Evolutionary conservation across 768 basidiomycete species (phyloP).

Genomic region (Phanerodontia chrysosporium): DNA sequence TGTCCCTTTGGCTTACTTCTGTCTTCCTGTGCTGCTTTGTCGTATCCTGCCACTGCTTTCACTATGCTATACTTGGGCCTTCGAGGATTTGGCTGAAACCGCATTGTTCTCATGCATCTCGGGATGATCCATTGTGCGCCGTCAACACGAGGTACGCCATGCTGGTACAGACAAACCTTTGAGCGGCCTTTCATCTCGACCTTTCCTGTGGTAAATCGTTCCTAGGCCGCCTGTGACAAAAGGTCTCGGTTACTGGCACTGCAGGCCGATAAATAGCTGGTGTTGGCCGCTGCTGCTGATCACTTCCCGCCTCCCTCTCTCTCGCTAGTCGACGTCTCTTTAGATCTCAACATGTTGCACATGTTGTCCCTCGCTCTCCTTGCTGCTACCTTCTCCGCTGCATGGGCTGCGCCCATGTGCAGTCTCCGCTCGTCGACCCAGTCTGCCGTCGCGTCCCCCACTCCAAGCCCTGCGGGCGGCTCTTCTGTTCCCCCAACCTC

Average conservation of each 20-base stretch:
- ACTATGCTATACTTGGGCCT: too few species aligned
- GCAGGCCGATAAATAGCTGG: neutral
- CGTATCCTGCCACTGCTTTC: too few species aligned
- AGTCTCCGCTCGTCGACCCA: constrained; percentile 13
- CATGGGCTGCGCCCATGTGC: constrained; percentile 28
- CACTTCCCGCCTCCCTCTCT: neutral
- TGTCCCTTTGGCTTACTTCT: too few species aligned
- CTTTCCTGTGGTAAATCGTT: neutral
- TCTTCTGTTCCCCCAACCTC: neutral
- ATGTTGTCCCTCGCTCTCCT: constrained; percentile 19
- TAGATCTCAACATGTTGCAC: constrained; percentile 12
- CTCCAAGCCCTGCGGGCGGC: constrained; percentile 8
- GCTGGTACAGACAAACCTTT: neutral
- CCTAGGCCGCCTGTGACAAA: neutral
- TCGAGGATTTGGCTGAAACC: too few species aligned
- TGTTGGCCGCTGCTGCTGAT: neutral
- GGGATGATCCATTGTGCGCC: neutral
- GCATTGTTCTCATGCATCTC: neutral
- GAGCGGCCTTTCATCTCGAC: neutral
- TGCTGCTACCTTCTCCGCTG: constrained; percentile 16
- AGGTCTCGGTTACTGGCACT: too few species aligned
- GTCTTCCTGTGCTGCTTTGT: too few species aligned
- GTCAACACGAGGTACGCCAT: neutral
- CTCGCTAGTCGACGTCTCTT: constrained; percentile 3
- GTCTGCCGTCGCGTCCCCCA: constrained; percentile 7